phyloP scores from a whole-genome alignment of 2,329 filamentous ascomycete genomes.

The Fusarium guadeloupense region DNA sequence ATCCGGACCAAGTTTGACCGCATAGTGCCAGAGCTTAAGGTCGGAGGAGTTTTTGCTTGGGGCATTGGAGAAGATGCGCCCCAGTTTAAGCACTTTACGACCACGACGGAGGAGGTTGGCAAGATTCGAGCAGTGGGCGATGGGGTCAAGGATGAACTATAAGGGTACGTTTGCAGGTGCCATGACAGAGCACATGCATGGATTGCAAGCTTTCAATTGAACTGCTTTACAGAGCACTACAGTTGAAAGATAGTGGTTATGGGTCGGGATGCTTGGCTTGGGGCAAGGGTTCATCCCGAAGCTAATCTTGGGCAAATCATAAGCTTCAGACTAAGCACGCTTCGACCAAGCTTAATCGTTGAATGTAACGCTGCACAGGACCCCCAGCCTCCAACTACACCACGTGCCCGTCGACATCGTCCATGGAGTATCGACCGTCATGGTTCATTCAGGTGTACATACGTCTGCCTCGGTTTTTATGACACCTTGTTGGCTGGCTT shows the following conservation, averaged over 20 bases:
- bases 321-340: slow-evolving; percentile 33
- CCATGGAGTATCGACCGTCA: neutral
- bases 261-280: slow-evolving; percentile 11
- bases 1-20: slow-evolving; percentile 69
- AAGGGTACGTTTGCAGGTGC: neutral
- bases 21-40: slow-evolving; percentile 62
- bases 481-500: slow-evolving; percentile 1
- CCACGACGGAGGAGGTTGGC: slow-evolving; percentile 43
- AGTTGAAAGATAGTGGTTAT: neutral
- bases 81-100: slow-evolving; percentile 52
- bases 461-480: neutral
- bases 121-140: slow-evolving; percentile 23
- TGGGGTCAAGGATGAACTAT: slow-evolving; percentile 45
- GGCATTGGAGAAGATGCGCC: slow-evolving; percentile 74
- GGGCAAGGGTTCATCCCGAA: slow-evolving; percentile 18
- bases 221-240: neutral
- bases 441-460: neutral
- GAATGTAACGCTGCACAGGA: slow-evolving; percentile 16
- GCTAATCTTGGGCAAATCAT: slow-evolving; percentile 37
- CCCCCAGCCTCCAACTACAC: slow-evolving; percentile 34
- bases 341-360: slow-evolving; percentile 14
- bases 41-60: slow-evolving; percentile 81
- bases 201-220: slow-evolving; percentile 11
- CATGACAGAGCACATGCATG: slow-evolving; percentile 20
- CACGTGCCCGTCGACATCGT: slow-evolving; percentile 36